Evolutionary conservation across 495 filamentous ascomycete species (phyloP), one percentile per base, ranked within the genome.

Genomic region (Aspergillus saccharolyticus): DNA sequence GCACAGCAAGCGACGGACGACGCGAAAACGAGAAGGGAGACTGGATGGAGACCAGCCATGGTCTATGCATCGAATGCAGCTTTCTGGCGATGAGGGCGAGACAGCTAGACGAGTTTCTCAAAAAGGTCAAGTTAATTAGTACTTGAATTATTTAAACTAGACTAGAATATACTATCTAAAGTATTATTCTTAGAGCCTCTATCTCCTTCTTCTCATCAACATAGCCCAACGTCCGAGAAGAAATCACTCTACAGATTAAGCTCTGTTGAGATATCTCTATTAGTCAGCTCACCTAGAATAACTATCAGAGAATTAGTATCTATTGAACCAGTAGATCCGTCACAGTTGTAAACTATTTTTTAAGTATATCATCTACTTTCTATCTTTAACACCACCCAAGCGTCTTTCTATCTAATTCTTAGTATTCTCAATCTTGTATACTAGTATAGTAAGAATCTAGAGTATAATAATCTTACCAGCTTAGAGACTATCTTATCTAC

Each of bases 371-470:
- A 63, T 68, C 12, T 59, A 59, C 39, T 74, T 72, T 22, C 21
- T 71, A 72, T 68, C 0, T 74, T 74, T 43, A 63, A 72, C 33
- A 14, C 66, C 0, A 61, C 57, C 17, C 60, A 61, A 25, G 19
- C 33, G 3, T 22, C 68, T 20, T 55, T 48, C 6, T 39, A 64
- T 17, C 52, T 74, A 16, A 44, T 69, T 1, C 61, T 74, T 20
- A 67, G 65, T 43, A 69, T 74, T 15, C 65, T 74, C n/a, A 68
- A 42, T 16, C 66, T 74, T 15, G 68, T 53, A 4, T 74, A 69
- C 43, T 70, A 74, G 53, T 63, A 74, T 53, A 70, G 71, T 12
- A 65, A 72, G 20, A 70, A 74, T 53, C 70, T 70, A 42, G 71
- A 74, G 25, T 63, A 56, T 18, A 62, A 52, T 15, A 53, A 62